Evolutionary conservation across 305 asterid species (phyloP).

Genomic region (Euphrasia arctica): DNA sequence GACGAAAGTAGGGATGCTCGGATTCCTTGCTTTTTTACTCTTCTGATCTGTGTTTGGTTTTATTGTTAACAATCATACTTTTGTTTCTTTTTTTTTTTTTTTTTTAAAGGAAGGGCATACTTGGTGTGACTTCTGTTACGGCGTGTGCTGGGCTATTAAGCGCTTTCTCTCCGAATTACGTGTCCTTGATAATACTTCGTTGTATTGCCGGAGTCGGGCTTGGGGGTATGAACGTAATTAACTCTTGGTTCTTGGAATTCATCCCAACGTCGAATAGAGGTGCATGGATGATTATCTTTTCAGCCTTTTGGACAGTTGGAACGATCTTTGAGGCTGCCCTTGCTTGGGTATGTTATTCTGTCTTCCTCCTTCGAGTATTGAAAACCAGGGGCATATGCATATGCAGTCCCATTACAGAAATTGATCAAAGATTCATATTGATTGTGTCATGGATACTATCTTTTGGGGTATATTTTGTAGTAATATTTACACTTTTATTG

Average conservation of each 20-base stretch:
- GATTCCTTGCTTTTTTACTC: neutral
- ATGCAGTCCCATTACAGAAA: neutral
- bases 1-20: conserved; percentile 53
- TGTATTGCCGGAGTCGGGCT: conserved; percentile 67
- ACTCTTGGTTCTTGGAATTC: conserved; percentile 85
- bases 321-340: conserved; percentile 71
- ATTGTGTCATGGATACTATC: neutral
- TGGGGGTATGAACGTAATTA: conserved; percentile 58
- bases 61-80: conserved; percentile 2
- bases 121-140: conserved; percentile 45
- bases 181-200: conserved; percentile 46
- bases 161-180: conserved; percentile 74
- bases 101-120: conserved; percentile 62
- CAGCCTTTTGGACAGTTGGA: conserved; percentile 80
- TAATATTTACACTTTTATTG: too few relatives aligned
- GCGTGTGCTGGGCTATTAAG: conserved; percentile 61
- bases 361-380: conserved; percentile 8
- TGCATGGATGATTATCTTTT: conserved; percentile 65
- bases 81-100: conserved; percentile 5
- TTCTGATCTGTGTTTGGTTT: conserved; percentile 7
- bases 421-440: neutral
- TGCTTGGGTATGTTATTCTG: conserved; percentile 65
- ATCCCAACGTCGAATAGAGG: conserved; percentile 71
- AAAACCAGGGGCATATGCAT: neutral
- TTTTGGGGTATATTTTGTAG: neutral